These are phyloP conservation scores for Saccharomycopsis oosterbeekiorum DNA, from an alignment of 805 yeast species.

Conservation along the genomic window DNA sequence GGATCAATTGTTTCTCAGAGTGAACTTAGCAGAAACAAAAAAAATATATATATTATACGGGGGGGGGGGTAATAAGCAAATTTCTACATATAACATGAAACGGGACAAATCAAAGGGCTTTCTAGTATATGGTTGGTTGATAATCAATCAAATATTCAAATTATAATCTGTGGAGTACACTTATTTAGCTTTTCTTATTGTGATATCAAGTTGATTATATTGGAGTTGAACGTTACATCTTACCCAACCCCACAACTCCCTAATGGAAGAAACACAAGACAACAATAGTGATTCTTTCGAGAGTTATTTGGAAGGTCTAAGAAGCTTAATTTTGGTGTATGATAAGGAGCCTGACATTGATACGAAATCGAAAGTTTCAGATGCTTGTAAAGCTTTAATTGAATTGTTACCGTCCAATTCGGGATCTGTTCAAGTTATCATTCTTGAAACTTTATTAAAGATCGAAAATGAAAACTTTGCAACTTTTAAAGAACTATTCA, in stretches of 20 bases:
- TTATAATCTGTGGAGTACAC: too few species aligned
- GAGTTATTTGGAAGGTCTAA: neutral
- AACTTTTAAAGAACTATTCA: slow-evolving; percentile 10
- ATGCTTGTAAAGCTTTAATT: slow-evolving; percentile 12
- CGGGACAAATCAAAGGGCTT: neutral
- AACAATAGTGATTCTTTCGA: neutral
- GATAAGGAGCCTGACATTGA: slow-evolving; percentile 6
- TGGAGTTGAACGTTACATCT: neutral
- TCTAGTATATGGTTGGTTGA: too few species aligned
- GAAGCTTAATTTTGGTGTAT: slow-evolving; percentile 6
- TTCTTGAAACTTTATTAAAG: slow-evolving; percentile 3
- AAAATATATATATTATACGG: neutral
- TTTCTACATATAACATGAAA: neutral
- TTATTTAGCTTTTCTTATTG: neutral
- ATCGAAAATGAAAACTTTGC: slow-evolving; percentile 5
- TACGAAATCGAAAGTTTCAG: slow-evolving; percentile 10
- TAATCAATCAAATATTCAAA: too few species aligned
- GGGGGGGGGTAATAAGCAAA: neutral
- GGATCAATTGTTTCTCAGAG: too few species aligned
- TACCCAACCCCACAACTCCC: neutral
- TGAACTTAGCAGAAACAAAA: too few species aligned
- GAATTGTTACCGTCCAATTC: slow-evolving; percentile 16
- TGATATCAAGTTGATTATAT: too few species aligned
- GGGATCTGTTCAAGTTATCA: slow-evolving; percentile 12
- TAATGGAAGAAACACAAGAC: neutral